A percentile compares a stretch with the other conserved stretches of the same genome.
Evolutionary conservation across 257 asterid species (phyloP).

Genomic region (Mentha longifolia): DNA sequence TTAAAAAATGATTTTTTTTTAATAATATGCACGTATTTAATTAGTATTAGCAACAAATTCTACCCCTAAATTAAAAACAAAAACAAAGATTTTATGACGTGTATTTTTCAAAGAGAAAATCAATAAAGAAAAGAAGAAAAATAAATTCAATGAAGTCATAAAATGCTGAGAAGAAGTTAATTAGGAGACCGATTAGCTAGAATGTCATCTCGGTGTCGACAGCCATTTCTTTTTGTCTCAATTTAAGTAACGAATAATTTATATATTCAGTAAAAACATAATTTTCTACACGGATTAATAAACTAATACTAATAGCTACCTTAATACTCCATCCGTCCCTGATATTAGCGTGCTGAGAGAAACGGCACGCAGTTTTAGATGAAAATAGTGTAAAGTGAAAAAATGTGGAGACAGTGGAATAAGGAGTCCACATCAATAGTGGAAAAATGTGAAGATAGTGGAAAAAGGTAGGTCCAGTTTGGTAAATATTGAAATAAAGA

Average conservation of each 20-base stretch:
- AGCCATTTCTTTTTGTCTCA: slow-evolving; percentile 12
- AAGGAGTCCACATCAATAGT: no score
- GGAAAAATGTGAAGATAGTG: no score
- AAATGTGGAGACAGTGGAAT: no score
- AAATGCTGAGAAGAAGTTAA: slow-evolving; percentile 17
- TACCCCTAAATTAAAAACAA: neutral
- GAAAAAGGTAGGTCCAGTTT: no score
- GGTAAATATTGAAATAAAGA: no score
- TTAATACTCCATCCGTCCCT: no score
- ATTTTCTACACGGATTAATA: neutral
- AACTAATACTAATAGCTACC: neutral
- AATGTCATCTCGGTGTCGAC: slow-evolving; percentile 36
- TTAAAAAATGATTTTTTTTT: no score
- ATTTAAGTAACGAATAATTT: neutral
- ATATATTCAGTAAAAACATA: neutral
- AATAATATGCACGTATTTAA: no score
- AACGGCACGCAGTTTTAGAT: no score
- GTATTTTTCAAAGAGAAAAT: neutral
- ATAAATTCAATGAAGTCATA: slow-evolving; percentile 28
- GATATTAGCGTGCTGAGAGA: no score
- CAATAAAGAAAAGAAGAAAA: neutral
- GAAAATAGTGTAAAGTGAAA: no score
- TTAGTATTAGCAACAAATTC: neutral
- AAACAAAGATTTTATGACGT: neutral
- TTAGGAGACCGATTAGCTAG: slow-evolving; percentile 35